Base-by-base conservation (phyloP, 2,329 filamentous ascomycete species). In the Paraphaeosphaeria minitans region DNA sequence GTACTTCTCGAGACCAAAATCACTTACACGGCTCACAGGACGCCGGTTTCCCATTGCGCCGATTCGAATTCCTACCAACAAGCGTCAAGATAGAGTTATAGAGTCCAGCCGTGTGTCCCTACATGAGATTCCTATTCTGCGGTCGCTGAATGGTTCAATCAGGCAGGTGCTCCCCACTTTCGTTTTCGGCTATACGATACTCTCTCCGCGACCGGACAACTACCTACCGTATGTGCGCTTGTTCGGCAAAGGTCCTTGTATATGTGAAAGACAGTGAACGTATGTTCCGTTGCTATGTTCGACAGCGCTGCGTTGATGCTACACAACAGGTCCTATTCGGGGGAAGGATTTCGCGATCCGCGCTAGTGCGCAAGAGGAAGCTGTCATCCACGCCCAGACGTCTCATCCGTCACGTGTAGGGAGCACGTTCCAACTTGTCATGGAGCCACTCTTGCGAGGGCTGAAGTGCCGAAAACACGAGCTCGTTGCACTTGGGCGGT, bases 41-140 rank as follows among this genome's bases (percentile, higher is more conserved):
- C 24, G 72, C 70, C 19, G 70, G 70, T 55, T 74, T 74, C 9
- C 72, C 72, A 46, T 75, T 75, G 21, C 72, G 68, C 49, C 72
- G 66, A 50, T 65, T 74, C 24, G 66, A 65, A 46, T 64, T 68
- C 58, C 54, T 55, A 13, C 27, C 10, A 31, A 29, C n/a, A n/a
- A 4, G 46, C n/a, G 48, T 51, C 16, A 51, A 39, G 2, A 39
- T 8, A 27, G 27, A n/a, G 8, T n/a, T n/a, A 2, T 39, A 7
- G 21, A 42, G 7, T 39, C 16, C 35, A 5, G 22, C 8, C 27
- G 21, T 42, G 3, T 35, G 41, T 27, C n/a, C 51, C 14, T 35
- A 53, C 51, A 53, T 53, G 24, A 33, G 29, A n/a, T 45, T 21
- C 41, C n/a, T 22, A 21, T 9, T 22, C 8, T 43, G 41, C 41